A percentile compares a stretch with the other conserved stretches of the same genome.
These are phyloP conservation scores for Cladochytrium replicatum DNA, from an alignment of 192 early-diverging fungal species.

Conservation along the genomic window DNA sequence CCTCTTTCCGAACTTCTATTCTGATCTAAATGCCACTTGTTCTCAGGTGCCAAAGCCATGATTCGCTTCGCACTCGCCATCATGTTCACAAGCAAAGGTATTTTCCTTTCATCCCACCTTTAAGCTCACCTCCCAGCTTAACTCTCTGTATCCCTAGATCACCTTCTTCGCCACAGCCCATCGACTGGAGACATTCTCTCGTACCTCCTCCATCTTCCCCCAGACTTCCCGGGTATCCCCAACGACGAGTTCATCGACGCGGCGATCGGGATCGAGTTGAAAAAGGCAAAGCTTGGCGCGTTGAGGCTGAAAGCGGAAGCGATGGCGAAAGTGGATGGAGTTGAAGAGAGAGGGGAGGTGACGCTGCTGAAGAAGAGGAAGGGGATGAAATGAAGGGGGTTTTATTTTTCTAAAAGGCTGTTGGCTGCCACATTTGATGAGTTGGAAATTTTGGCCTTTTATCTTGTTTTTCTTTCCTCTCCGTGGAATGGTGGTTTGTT, in stretches of 20 bases:
- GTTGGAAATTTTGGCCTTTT: no score
- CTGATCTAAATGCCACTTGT: neutral
- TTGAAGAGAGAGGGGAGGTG: slow-evolving; percentile 13
- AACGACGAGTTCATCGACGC: slow-evolving; percentile 59
- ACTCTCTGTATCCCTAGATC: slow-evolving; percentile 32
- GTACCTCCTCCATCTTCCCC: slow-evolving; percentile 74
- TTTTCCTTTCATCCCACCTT: neutral
- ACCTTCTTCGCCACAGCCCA: slow-evolving; percentile 66
- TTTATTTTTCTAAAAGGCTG: no score
- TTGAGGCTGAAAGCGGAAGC: slow-evolving; percentile 1
- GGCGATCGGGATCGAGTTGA: slow-evolving; percentile 59
- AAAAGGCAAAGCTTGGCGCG: slow-evolving; percentile 10
- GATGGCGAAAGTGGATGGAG: no score
- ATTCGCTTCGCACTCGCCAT: slow-evolving; percentile 77
- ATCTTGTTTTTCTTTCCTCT: no score
- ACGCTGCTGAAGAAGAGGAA: slow-evolving; percentile 5
- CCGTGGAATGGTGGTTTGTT: no score
- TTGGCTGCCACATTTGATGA: no score
- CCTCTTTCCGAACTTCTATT: neutral
- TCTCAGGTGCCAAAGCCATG: slow-evolving; percentile 64
- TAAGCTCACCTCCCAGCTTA: neutral
- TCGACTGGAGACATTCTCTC: slow-evolving; percentile 61
- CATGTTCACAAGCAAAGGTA: slow-evolving; percentile 39
- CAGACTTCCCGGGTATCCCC: slow-evolving; percentile 41
- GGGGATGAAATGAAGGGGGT: no score